phyloP scores from a whole-genome alignment of 1,139 yeast genomes.

The Casaregolazyma lundiana region DNA sequence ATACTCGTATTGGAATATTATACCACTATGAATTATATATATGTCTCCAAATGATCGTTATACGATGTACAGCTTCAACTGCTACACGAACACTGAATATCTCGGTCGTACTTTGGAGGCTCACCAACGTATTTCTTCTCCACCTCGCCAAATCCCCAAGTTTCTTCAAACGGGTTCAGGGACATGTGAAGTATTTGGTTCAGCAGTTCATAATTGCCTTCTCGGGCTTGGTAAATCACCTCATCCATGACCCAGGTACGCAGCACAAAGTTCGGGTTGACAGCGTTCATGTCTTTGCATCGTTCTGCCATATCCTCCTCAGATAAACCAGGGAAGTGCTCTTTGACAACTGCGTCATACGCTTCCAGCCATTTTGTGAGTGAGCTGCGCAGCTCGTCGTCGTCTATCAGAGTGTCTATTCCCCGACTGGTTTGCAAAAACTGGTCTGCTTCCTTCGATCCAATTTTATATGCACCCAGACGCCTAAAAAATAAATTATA shows the following conservation, averaged over 20 bases:
- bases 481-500: conserved; percentile 72
- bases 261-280: conserved; percentile 79
- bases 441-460: conserved; percentile 27
- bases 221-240: conserved; percentile 46
- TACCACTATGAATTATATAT: too few relatives aligned
- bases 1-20: too few relatives aligned
- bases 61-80: conserved; percentile 13
- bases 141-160: conserved; percentile 30
- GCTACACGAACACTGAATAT: conserved; percentile 31
- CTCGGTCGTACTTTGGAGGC: conserved; percentile 25
- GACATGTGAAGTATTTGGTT: conserved; percentile 34
- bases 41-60: too few relatives aligned
- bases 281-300: conserved; percentile 35
- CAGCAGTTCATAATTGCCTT: conserved; percentile 28
- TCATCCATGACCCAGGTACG: conserved; percentile 85
- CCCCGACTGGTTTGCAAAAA: conserved; percentile 37
- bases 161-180: conserved; percentile 34
- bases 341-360: conserved; percentile 40
- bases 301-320: conserved; percentile 37
- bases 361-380: conserved; percentile 37
- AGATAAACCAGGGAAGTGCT: conserved; percentile 31
- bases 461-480: conserved; percentile 45
- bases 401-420: conserved; percentile 26
- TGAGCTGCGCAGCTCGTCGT: conserved; percentile 31
- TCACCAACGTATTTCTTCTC: conserved; percentile 29